A percentile compares a stretch with the other conserved stretches of the same genome.
phyloP scores from a whole-genome alignment of 2,329 filamentous ascomycete genomes.

The Aciculosporium take region DNA sequence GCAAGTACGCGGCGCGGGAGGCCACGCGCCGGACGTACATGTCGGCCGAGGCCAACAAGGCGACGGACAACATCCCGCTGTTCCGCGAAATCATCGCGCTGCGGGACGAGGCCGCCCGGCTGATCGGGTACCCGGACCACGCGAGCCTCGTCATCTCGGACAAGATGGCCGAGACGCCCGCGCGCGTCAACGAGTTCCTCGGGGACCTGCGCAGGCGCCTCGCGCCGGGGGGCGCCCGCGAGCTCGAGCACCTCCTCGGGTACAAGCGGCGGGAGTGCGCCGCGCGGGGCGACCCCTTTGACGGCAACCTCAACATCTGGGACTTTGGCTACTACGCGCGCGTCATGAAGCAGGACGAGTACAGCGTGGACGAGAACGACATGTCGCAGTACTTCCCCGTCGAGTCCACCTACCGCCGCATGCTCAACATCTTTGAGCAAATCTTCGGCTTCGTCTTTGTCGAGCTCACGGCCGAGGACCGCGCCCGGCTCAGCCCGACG shows the following conservation, averaged over 20 bases:
- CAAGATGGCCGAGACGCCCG: slow-evolving; percentile 71
- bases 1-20: slow-evolving; percentile 62
- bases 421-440: slow-evolving; percentile 74
- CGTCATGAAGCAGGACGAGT: slow-evolving; percentile 68
- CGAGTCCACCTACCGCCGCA: slow-evolving; percentile 55
- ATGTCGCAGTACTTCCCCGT: slow-evolving; percentile 79
- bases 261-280: slow-evolving; percentile 60
- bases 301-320: slow-evolving; percentile 69
- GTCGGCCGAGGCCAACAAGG: slow-evolving; percentile 20
- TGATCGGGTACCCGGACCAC: slow-evolving; percentile 65
- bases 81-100: slow-evolving; percentile 64
- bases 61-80: slow-evolving; percentile 54
- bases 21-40: slow-evolving; percentile 45
- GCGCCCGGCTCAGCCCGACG: slow-evolving; percentile 48
- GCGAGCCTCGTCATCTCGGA: slow-evolving; percentile 63
- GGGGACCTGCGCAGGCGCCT: slow-evolving; percentile 54
- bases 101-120: slow-evolving; percentile 62
- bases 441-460: slow-evolving; percentile 70
- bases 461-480: slow-evolving; percentile 52
- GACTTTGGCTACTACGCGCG: slow-evolving; percentile 70
- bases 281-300: slow-evolving; percentile 41
- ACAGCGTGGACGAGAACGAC: slow-evolving; percentile 62
- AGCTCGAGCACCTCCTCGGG: slow-evolving; percentile 54
- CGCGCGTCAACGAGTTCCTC: slow-evolving; percentile 59
- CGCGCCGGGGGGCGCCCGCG: slow-evolving; percentile 53